Conservation (phyloP, 495 filamentous ascomycete genomes). For the Bathelium albidoporum region DNA sequence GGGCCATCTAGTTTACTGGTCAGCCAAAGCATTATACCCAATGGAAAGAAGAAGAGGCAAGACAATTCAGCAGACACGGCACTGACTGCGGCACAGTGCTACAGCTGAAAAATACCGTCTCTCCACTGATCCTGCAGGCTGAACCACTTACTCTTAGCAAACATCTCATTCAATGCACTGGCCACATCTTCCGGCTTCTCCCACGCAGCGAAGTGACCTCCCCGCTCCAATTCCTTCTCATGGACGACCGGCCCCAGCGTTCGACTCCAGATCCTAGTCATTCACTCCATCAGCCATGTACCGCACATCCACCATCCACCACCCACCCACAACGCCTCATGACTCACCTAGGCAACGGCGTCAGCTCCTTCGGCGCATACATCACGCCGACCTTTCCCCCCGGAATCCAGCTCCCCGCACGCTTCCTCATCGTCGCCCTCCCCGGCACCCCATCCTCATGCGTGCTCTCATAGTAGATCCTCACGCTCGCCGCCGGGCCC, state of each 20-base stretch:
- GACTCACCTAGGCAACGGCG: not conserved
- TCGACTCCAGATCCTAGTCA: slow-evolving; percentile 23
- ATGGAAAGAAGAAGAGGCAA: not conserved
- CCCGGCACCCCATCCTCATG: slow-evolving; percentile 5
- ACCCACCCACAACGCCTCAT: not conserved
- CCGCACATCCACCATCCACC: not conserved
- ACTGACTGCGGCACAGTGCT: not conserved
- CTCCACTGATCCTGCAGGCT: not conserved
- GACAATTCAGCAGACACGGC: not conserved
- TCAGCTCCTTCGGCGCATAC: slow-evolving; percentile 15
- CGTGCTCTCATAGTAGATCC: slow-evolving; percentile 52
- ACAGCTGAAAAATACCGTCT: not conserved
- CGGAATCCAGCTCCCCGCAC: slow-evolving; percentile 17
- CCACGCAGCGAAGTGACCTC: slow-evolving; percentile 35
- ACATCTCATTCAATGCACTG: slow-evolving; percentile 26
- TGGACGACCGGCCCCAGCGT: slow-evolving; percentile 24
- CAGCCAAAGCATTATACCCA: not conserved
- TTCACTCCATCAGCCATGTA: not conserved
- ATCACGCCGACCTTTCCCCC: slow-evolving; percentile 18
- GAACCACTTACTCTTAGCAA: slow-evolving; percentile 13
- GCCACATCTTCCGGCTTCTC: slow-evolving; percentile 31
- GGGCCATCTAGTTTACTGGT: not conserved
- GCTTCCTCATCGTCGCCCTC: slow-evolving; percentile 2
- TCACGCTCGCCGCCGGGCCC: slow-evolving; percentile 44
- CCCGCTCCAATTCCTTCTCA: slow-evolving; percentile 27